These are phyloP conservation scores for Kwoniella shivajii DNA, from an alignment of 1,284 basidiomycete species.

Conservation along the genomic window DNA sequence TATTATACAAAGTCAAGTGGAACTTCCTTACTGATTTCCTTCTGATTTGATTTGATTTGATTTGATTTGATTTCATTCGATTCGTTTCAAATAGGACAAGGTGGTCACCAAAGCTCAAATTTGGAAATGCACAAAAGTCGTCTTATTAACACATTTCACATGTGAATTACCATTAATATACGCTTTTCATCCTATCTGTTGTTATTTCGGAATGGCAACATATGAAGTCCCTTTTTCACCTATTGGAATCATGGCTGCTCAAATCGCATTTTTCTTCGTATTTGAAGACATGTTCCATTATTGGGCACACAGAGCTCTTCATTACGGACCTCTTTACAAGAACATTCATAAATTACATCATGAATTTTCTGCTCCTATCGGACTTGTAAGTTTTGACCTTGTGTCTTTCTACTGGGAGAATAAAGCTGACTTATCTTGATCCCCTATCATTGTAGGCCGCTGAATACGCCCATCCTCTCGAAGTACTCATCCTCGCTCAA, in stretches of 20 bases:
- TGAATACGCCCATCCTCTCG: conserved; percentile 94
- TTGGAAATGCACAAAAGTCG: conserved; percentile 95
- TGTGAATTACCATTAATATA: conserved; percentile 95
- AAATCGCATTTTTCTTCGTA: conserved; percentile 89
- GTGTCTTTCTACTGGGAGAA: not conserved
- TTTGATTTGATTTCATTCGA: not conserved
- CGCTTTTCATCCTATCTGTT: conserved; percentile 94
- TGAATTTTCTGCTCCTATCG: conserved; percentile 96
- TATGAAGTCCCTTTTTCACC: conserved; percentile 85
- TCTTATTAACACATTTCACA: conserved; percentile 93
- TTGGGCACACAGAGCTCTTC: conserved; percentile 81
- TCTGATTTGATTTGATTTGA: no score
- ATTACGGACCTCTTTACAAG: conserved; percentile 91
- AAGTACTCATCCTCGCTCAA: conserved; percentile 82
- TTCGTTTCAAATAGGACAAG: conserved; percentile 59
- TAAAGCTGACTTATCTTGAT: conserved; percentile 9
- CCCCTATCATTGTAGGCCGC: conserved; percentile 62
- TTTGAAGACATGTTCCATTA: conserved; percentile 92
- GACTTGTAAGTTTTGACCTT: conserved; percentile 59
- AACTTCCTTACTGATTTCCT: no score
- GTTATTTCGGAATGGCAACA: conserved; percentile 85
- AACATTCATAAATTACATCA: conserved; percentile 98
- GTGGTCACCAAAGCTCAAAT: conserved; percentile 78
- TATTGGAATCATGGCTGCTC: conserved; percentile 69
- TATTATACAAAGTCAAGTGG: no score